Evolutionary conservation across 345 rosid genomes (phyloP), one percentile per base, ranked within the genome.

Genomic region (Acer saccharum): DNA sequence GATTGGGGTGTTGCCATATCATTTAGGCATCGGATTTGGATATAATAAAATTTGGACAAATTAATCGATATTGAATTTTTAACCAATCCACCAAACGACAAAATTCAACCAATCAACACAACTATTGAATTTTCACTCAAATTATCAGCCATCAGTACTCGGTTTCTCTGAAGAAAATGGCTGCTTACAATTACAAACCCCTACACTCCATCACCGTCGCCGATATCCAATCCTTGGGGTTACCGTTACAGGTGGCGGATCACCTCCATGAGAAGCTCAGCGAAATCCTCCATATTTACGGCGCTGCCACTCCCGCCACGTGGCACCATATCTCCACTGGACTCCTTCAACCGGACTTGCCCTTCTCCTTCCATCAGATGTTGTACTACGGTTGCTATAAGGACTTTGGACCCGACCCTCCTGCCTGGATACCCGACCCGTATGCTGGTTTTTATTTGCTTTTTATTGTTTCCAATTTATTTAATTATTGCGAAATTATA

Each of bases 381-480:
- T 71, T 96, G 91, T 94, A 85, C 81, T 89, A 96, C 21, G 95
- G 93, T 74, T 92, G 99, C 83, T 94, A 86, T 86, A 85, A 74
- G 75, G 88, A 91, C 79, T 94, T 86, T 76, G 97, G 98, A 61
- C 83, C 94, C 77, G 97, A 94, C 79, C 97, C 97, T 5, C 95
- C 98, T 43, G 95, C 97, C 72, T 96, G 99, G 99, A 70, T 87
- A 21, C 98, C 97, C 76, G 89, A 91, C 81, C 90, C 87, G 99
- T 96, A 88, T 55, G 39, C 39, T 4, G 11, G 18, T 14, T 32
- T 6, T 43, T 1, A 43, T 0, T 16, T 43, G 46, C 46, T 4
- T 44, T 65, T 65, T 29, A 65, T 2, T 43, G 10, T 13, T 3
- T 46, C n/a, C 44, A 18, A 7, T 18, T 11, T 57, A 18, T 25